Percentiles rank a stretch among this genome's conserved stretches.
Evolutionary conservation across 1,284 basidiomycete species (phyloP).

Genomic region (Volvariella surrecta): DNA sequence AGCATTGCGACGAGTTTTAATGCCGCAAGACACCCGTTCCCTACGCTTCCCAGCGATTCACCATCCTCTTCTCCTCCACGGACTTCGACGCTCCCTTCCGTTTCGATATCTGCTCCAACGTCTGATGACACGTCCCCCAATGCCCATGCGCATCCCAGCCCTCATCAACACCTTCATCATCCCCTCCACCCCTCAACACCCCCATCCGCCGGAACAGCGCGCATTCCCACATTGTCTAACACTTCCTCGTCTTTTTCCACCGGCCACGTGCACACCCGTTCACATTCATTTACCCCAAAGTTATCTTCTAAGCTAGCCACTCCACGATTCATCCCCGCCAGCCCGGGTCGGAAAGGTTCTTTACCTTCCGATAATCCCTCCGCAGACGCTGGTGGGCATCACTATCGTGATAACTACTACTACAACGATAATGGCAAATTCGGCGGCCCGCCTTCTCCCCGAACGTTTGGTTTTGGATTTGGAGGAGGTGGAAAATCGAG

Average conservation of each 20-base stretch:
- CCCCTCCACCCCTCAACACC: no score
- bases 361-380: constrained; percentile 23
- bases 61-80: constrained; percentile 25
- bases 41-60: constrained; percentile 20
- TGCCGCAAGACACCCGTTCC: constrained; percentile 36
- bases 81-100: constrained; percentile 25
- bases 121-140: constrained; percentile 14
- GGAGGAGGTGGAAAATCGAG: not conserved
- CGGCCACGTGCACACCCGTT: constrained; percentile 42
- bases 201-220: no score
- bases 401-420: no score
- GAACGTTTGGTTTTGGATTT: constrained; percentile 18
- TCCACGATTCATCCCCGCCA: constrained; percentile 34
- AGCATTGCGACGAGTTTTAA: constrained; percentile 12
- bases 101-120: constrained; percentile 25
- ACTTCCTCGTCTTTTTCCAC: constrained; percentile 9
- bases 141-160: not conserved
- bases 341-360: constrained; percentile 45
- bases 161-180: no score
- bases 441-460: no score
- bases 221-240: no score
- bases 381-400: not conserved
- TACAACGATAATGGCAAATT: no score
- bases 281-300: constrained; percentile 62
- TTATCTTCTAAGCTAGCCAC: constrained; percentile 58